Conservation (phyloP, 306 rosid species). For the Urtica urens region DNA sequence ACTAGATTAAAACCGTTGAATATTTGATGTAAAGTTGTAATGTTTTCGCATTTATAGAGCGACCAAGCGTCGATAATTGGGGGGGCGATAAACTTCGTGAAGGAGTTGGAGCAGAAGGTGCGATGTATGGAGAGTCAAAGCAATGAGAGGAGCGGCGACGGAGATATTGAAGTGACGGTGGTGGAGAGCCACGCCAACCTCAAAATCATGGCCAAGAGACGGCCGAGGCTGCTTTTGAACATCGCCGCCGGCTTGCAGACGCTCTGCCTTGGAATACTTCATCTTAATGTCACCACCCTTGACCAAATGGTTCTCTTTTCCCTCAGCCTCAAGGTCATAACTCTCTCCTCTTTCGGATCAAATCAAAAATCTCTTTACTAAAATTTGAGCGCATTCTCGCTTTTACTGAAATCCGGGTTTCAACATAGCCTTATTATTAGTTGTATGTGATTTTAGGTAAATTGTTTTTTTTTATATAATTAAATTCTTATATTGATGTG, state of each 20-base stretch:
- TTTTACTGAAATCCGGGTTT: no score
- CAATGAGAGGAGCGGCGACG: conserved; percentile 34
- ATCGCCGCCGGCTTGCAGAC: conserved; percentile 51
- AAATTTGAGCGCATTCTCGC: no score
- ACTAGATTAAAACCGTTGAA: no score
- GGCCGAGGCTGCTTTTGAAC: conserved; percentile 40
- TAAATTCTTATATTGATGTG: neutral
- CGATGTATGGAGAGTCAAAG: conserved; percentile 46
- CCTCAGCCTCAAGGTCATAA: conserved; percentile 58
- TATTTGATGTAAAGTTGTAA: neutral
- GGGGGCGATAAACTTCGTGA: conserved; percentile 86
- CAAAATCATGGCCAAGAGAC: conserved; percentile 54
- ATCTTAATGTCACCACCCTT: conserved; percentile 58
- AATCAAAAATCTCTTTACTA: no score
- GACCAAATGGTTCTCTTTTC: conserved; percentile 68
- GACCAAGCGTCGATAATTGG: conserved; percentile 96
- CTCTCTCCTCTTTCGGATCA: neutral
- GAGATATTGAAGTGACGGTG: conserved; percentile 86
- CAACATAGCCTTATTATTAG: no score
- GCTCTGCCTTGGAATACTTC: conserved; percentile 58
- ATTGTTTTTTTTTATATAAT: neutral
- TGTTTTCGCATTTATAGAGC: conserved; percentile 40
- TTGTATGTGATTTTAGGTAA: no score
- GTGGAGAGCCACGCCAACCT: conserved; percentile 78
- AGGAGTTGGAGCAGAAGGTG: conserved; percentile 66